Evolutionary conservation across 768 basidiomycete genomes (phyloP).

Genomic region (Tubosaeta sp.): DNA sequence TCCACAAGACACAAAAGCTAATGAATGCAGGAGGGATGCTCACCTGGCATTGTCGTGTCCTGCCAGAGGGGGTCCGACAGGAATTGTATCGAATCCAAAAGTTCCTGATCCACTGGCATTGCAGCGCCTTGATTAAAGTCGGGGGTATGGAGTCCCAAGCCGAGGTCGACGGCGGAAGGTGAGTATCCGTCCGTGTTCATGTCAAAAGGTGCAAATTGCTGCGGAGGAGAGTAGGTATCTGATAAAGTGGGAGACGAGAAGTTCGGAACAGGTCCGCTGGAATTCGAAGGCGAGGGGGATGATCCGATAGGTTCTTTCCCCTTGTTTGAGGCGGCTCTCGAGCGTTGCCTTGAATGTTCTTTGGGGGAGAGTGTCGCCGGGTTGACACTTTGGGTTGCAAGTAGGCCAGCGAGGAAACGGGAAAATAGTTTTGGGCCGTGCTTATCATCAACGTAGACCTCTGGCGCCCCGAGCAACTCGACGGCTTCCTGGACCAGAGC

Average conservation of each 20-base stretch:
- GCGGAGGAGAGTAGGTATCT: conserved; percentile 38
- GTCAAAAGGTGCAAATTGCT: conserved; percentile 37
- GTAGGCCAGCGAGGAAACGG: conserved; percentile 68
- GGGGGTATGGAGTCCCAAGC: conserved; percentile 23
- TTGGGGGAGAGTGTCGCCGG: conserved; percentile 14
- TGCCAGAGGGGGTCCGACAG: conserved; percentile 55
- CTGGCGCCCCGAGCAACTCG: conserved; percentile 61
- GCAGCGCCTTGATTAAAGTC: conserved; percentile 44
- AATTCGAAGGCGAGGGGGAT: conserved; percentile 2
- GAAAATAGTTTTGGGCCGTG: conserved; percentile 81
- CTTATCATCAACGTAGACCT: conserved; percentile 73
- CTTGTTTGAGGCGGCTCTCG: conserved; percentile 8
- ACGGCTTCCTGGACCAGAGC: conserved; percentile 60
- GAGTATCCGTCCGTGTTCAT: conserved; percentile 14
- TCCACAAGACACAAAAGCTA: not conserved
- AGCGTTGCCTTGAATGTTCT: conserved; percentile 6
- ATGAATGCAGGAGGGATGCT: conserved; percentile 13
- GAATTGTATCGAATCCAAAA: conserved; percentile 59
- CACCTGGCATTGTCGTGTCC: conserved; percentile 53
- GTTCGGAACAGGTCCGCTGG: conserved; percentile 10
- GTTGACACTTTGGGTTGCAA: conserved; percentile 51
- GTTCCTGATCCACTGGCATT: conserved; percentile 54
- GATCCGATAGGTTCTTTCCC: conserved; percentile 8
- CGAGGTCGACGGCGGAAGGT: conserved; percentile 1
- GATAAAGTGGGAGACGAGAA: conserved; percentile 29